Conservation (phyloP, 306 rosid species). For the Neltuma alba region DNA sequence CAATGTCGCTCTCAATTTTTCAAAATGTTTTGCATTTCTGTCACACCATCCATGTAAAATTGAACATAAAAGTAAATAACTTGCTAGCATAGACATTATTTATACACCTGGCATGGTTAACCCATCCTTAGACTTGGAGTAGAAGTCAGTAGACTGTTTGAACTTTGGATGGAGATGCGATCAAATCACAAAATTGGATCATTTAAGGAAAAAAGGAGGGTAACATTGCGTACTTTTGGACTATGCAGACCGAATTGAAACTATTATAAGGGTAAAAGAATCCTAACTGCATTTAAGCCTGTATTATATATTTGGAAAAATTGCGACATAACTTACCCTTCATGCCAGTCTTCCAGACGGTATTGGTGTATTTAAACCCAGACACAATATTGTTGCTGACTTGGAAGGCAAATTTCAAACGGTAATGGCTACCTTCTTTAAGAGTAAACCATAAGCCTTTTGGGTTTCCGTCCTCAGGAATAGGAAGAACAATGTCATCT, state of each 20-base stretch:
- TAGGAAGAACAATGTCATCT: background rate
- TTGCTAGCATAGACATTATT: background rate
- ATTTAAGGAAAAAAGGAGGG: background rate
- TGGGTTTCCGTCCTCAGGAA: background rate
- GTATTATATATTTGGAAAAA: too few relatives aligned
- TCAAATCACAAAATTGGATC: background rate
- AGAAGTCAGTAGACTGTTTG: background rate
- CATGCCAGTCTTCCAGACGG: constrained; percentile 80
- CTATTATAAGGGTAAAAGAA: background rate
- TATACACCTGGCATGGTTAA: background rate
- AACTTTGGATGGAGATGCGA: background rate
- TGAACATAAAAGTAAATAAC: background rate
- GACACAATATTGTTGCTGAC: constrained; percentile 78
- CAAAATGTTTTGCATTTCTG: background rate
- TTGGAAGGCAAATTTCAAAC: constrained; percentile 59
- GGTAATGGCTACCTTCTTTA: constrained; percentile 71
- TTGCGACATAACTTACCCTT: too few relatives aligned
- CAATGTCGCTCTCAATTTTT: background rate
- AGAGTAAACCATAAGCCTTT: constrained; percentile 9
- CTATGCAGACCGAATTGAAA: background rate
- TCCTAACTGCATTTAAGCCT: too few relatives aligned
- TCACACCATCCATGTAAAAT: background rate
- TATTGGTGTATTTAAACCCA: constrained; percentile 79
- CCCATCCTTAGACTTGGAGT: background rate
- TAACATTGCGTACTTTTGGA: background rate